Evolutionary conservation across 2,329 filamentous ascomycete genomes (phyloP).

Genomic region (Ophiostoma populinum): DNA sequence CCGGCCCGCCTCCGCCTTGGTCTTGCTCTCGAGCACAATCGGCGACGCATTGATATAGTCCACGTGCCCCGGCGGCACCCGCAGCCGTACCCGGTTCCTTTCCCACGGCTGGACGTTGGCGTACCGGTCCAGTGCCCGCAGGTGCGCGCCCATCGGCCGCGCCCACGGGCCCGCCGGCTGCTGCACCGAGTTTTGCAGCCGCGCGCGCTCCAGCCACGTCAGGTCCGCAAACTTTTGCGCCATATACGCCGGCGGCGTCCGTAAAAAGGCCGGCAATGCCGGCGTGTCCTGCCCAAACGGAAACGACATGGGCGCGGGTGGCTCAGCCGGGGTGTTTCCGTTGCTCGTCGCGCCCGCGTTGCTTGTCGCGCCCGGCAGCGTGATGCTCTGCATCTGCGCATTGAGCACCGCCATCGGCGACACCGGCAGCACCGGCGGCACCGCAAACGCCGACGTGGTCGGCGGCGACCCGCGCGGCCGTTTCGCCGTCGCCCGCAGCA

Average conservation of each 20-base stretch:
- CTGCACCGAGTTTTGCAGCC: conserved; percentile 23
- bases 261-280: conserved; percentile 16
- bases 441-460: conserved; percentile 1
- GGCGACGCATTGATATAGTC: conserved; percentile 77
- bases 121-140: conserved; percentile 62
- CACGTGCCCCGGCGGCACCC: conserved; percentile 53
- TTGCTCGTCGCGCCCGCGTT: neutral
- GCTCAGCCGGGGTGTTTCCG: too few species aligned
- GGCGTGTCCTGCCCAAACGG: too few species aligned
- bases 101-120: conserved; percentile 79
- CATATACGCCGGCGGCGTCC: conserved; percentile 16
- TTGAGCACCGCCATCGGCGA: conserved; percentile 5
- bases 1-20: conserved; percentile 12
- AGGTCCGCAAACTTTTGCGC: conserved; percentile 34
- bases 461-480: conserved; percentile 16
- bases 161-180: conserved; percentile 26
- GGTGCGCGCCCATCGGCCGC: conserved; percentile 35
- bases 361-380: conserved; percentile 1
- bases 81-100: conserved; percentile 66
- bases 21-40: conserved; percentile 34
- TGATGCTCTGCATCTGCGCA: conserved; percentile 5
- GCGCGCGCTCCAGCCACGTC: conserved; percentile 33
- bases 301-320: too few species aligned
- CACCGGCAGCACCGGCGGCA: conserved; percentile 9
- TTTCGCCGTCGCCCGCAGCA: conserved; percentile 16